phyloP scores from a whole-genome alignment of 2,329 filamentous ascomycete species.

The Pseudopyrenochaeta lycopersici region DNA sequence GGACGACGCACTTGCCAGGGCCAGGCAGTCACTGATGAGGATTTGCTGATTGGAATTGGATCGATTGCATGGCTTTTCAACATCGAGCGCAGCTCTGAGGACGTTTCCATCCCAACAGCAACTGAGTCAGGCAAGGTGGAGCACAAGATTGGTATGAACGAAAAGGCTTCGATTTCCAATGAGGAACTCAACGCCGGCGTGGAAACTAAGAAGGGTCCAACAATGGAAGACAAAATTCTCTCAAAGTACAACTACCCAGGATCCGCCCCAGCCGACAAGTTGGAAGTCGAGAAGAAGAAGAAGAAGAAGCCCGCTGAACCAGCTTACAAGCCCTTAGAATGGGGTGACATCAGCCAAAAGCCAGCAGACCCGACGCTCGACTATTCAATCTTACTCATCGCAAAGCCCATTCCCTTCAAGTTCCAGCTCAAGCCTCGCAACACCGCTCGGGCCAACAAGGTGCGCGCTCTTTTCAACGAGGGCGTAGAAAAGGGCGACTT shows the following conservation, averaged over 20 bases:
- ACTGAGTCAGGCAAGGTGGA: slow-evolving; percentile 22
- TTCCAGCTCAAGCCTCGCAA: slow-evolving; percentile 52
- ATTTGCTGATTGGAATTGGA: slow-evolving; percentile 54
- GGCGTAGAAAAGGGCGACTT: slow-evolving; percentile 51
- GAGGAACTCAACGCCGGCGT: slow-evolving; percentile 49
- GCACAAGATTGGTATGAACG: slow-evolving; percentile 33
- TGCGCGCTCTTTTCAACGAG: slow-evolving; percentile 47
- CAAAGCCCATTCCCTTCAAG: slow-evolving; percentile 56
- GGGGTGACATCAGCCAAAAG: slow-evolving; percentile 31
- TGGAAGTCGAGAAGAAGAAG: slow-evolving; percentile 8
- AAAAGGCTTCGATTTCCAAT: slow-evolving; percentile 46
- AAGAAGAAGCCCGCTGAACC: slow-evolving; percentile 12
- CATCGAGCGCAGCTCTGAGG: slow-evolving; percentile 37
- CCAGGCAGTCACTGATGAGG: slow-evolving; percentile 52
- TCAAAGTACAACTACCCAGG: slow-evolving; percentile 40
- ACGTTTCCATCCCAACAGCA: slow-evolving; percentile 8
- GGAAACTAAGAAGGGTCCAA: slow-evolving; percentile 12
- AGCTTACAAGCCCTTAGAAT: slow-evolving; percentile 33
- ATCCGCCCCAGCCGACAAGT: slow-evolving; percentile 13
- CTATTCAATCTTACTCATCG: slow-evolving; percentile 56
- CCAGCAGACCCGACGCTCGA: slow-evolving; percentile 54
- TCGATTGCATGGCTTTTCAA: slow-evolving; percentile 58
- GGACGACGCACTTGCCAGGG: slow-evolving; percentile 60
- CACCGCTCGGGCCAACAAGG: slow-evolving; percentile 38
- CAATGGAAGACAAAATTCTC: slow-evolving; percentile 35